A percentile compares a stretch with the other conserved stretches of the same genome.
phyloP scores from a whole-genome alignment of 2,329 filamentous ascomycete genomes.

The Colletotrichum salicis region DNA sequence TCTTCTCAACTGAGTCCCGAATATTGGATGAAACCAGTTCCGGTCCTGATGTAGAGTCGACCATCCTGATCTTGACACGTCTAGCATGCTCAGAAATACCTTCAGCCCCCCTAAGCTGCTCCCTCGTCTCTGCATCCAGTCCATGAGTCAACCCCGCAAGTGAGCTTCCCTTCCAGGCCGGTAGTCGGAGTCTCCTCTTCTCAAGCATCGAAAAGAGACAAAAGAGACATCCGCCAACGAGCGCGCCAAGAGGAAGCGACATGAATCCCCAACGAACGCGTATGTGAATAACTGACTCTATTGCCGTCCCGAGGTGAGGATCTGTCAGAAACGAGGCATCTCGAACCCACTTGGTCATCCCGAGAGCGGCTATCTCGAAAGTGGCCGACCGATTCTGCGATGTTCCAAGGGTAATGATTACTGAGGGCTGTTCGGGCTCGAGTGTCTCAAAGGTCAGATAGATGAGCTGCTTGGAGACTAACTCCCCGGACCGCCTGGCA shows the following conservation, averaged over 20 bases:
- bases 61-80: not conserved
- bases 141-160: not conserved
- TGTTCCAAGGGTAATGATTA: not conserved
- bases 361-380: not conserved
- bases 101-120: not conserved
- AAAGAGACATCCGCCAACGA: not conserved
- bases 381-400: not conserved
- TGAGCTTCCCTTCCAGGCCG: not conserved
- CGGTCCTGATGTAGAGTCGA: not conserved
- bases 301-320: not conserved
- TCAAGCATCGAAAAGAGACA: not conserved
- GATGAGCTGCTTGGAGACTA: not conserved
- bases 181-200: not conserved
- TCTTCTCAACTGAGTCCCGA: too few relatives aligned
- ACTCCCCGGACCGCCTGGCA: not conserved
- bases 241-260: not conserved
- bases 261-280: not conserved
- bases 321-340: not conserved
- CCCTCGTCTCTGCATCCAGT: not conserved
- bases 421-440: not conserved
- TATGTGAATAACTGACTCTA: not conserved
- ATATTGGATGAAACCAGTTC: too few relatives aligned
- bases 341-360: not conserved
- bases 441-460: not conserved
- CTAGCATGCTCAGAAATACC: not conserved